phyloP scores from a whole-genome alignment of 805 yeast species.

The Candida nanaspora region DNA sequence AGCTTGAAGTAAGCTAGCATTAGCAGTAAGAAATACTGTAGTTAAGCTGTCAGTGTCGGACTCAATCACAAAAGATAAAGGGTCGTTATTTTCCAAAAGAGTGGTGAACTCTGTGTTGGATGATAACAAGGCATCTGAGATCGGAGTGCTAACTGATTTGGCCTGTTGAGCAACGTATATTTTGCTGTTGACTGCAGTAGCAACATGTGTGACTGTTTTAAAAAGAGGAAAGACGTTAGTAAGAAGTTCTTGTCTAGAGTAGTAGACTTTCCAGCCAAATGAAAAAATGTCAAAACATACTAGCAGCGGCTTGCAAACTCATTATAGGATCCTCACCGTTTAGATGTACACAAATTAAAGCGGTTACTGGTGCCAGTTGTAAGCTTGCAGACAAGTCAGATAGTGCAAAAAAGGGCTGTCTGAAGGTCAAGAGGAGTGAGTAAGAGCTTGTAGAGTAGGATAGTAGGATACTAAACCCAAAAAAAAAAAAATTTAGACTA shows the following conservation, averaged over 20 bases:
- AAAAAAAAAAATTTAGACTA: no score
- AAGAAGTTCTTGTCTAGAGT: background rate
- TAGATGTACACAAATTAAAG: no score
- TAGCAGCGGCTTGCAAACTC: conserved; percentile 1
- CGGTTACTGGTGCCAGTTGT: no score
- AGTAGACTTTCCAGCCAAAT: no score
- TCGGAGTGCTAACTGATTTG: conserved; percentile 31
- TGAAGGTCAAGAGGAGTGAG: no score
- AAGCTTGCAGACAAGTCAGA: no score
- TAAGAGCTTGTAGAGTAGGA: no score
- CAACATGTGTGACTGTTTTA: background rate
- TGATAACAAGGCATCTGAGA: conserved; percentile 16
- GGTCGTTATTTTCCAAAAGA: conserved; percentile 44
- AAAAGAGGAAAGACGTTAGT: background rate
- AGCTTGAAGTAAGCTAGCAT: conserved; percentile 50
- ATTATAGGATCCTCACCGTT: no score
- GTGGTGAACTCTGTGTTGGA: conserved; percentile 12
- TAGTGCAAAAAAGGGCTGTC: no score
- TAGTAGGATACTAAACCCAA: no score
- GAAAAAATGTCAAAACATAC: no score
- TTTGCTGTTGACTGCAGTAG: conserved; percentile 12
- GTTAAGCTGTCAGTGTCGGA: conserved; percentile 14
- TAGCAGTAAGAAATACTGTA: conserved; percentile 28
- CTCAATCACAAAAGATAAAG: conserved; percentile 37
- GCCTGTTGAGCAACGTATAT: conserved; percentile 42